A percentile compares a stretch with the other conserved stretches of the same genome.
Conservation (phyloP, 2,329 filamentous ascomycete genomes). For the Celoporthe dispersa region DNA sequence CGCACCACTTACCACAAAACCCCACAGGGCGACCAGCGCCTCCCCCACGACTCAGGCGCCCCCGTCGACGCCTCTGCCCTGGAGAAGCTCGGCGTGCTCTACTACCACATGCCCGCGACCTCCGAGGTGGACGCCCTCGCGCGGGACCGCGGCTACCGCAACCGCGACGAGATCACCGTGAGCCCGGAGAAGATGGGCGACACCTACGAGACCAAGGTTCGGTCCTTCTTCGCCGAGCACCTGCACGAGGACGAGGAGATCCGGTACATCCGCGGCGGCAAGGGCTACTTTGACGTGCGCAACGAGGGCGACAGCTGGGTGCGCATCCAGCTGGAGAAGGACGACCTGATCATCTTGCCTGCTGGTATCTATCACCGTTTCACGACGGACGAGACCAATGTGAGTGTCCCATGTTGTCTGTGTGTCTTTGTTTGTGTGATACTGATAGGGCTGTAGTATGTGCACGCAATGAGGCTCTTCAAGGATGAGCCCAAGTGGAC, state of each 20-base stretch:
- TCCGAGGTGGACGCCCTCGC: conserved; percentile 76
- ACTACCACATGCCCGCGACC: conserved; percentile 69
- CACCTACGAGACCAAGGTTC: conserved; percentile 90
- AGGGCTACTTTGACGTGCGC: conserved; percentile 92
- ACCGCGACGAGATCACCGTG: conserved; percentile 91
- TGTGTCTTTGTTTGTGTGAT: not conserved
- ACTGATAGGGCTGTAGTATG: conserved; percentile 64
- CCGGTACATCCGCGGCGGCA: conserved; percentile 85
- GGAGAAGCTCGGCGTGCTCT: conserved; percentile 76
- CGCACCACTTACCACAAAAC: not conserved
- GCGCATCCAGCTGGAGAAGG: conserved; percentile 79
- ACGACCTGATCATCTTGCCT: conserved; percentile 90
- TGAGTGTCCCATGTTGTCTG: conserved; percentile 53
- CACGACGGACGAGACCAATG: conserved; percentile 89
- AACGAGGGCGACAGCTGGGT: conserved; percentile 86
- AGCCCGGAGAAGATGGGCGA: conserved; percentile 85
- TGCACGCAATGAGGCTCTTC: conserved; percentile 95
- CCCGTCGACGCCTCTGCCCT: conserved; percentile 69
- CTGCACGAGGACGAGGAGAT: conserved; percentile 99
- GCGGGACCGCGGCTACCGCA: conserved; percentile 79
- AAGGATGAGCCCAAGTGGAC: conserved; percentile 99
- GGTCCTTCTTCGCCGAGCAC: conserved; percentile 92
- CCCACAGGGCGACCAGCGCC: conserved; percentile 90
- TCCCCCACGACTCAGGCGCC: conserved; percentile 83
- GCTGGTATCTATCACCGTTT: conserved; percentile 97